These are phyloP conservation scores for Phaeophleospora eucalypticola DNA, from an alignment of 2,329 filamentous ascomycete genomes.

Conservation along the genomic window DNA sequence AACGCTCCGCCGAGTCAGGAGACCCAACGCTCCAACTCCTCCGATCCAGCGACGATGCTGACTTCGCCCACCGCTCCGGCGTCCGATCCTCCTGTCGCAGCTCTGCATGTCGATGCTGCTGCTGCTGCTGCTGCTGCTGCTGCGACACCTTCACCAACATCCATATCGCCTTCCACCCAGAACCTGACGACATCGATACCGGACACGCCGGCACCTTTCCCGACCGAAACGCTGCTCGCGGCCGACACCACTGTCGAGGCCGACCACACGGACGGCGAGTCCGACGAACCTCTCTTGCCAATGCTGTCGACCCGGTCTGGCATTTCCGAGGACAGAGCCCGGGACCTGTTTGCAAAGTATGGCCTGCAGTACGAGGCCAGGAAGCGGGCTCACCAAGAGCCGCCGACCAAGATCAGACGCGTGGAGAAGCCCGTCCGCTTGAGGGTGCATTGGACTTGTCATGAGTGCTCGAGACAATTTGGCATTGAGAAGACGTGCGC, in stretches of 20 bases:
- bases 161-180: slow-evolving; percentile 2
- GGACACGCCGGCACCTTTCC: not conserved
- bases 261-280: slow-evolving; percentile 17
- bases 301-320: slow-evolving; percentile 15
- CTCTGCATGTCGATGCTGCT: not conserved
- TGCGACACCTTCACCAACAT: not conserved
- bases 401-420: slow-evolving; percentile 26
- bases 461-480: slow-evolving; percentile 73
- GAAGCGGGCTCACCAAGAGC: slow-evolving; percentile 14
- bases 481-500: slow-evolving; percentile 68
- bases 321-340: slow-evolving; percentile 27
- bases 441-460: slow-evolving; percentile 74
- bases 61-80: not conserved
- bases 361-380: slow-evolving; percentile 34
- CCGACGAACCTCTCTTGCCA: slow-evolving; percentile 21
- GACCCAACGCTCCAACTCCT: not conserved
- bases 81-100: not conserved
- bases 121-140: not conserved
- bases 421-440: slow-evolving; percentile 66
- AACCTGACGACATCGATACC: not conserved
- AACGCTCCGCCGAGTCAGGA: slow-evolving; percentile 5
- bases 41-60: not conserved
- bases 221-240: slow-evolving; percentile 3
- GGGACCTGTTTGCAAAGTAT: slow-evolving; percentile 41
- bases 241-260: slow-evolving; percentile 9